These are phyloP conservation scores for Teunomyces tritomae DNA, from an alignment of 805 yeast genomes.

Conservation along the genomic window DNA sequence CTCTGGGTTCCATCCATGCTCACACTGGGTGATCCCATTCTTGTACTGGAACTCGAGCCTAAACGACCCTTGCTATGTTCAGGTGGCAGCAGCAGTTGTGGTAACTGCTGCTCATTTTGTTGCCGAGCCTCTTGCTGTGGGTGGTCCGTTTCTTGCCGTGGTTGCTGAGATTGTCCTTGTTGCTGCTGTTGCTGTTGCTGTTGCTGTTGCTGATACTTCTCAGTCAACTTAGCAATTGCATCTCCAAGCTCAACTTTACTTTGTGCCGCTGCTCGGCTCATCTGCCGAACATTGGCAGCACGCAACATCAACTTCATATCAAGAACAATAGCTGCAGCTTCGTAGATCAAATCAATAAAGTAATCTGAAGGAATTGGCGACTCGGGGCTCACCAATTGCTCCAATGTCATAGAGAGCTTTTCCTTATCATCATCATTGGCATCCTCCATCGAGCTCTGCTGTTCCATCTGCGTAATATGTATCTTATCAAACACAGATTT, in stretches of 20 bases:
- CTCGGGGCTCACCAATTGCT: constrained; percentile 53
- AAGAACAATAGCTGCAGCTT: constrained; percentile 57
- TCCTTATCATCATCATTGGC: constrained; percentile 19
- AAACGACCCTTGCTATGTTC: background rate
- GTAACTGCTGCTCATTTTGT: background rate
- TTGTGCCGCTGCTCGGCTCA: constrained; percentile 38
- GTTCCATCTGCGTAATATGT: background rate
- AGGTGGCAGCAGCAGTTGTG: background rate
- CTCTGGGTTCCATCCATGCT: background rate
- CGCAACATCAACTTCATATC: constrained; percentile 64
- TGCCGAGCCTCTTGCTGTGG: background rate
- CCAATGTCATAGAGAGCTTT: constrained; percentile 43
- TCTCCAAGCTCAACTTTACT: constrained; percentile 27
- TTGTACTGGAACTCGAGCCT: background rate
- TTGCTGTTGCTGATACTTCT: constrained; percentile 9
- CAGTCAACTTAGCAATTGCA: constrained; percentile 21
- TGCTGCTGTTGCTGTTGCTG: background rate
- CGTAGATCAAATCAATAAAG: constrained; percentile 58
- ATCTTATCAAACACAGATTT: constrained; percentile 37
- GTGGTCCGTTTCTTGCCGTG: background rate
- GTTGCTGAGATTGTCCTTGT: constrained; percentile 10
- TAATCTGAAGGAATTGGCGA: constrained; percentile 55
- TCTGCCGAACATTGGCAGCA: constrained; percentile 51
- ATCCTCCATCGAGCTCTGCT: constrained; percentile 10
- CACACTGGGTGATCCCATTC: background rate